These are phyloP conservation scores for Annulohypoxylon bovei DNA, from an alignment of 495 filamentous ascomycete genomes.

Conservation along the genomic window DNA sequence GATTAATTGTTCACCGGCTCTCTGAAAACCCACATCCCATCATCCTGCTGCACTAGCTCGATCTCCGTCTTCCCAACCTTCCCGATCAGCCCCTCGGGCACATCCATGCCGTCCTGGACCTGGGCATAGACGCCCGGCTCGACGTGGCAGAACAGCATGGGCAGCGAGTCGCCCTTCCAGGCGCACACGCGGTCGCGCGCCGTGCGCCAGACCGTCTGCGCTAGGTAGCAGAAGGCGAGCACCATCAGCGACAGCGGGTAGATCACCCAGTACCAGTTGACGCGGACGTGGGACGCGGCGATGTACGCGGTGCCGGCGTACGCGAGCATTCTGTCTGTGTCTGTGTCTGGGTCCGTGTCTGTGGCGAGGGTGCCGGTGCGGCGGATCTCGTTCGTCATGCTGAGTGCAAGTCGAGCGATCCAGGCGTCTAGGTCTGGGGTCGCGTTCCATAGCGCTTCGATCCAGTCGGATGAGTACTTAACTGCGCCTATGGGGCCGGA, in stretches of 20 bases:
- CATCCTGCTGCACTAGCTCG: constrained; percentile 44
- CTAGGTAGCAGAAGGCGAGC: constrained; percentile 48
- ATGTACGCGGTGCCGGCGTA: constrained; percentile 47
- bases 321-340: not conserved
- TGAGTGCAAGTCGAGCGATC: constrained; percentile 45
- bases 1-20: constrained; percentile 18
- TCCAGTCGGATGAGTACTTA: constrained; percentile 52
- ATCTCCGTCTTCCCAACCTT: constrained; percentile 45
- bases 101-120: constrained; percentile 48
- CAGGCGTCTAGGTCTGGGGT: constrained; percentile 40
- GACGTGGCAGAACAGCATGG: constrained; percentile 53
- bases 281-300: constrained; percentile 45
- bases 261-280: constrained; percentile 52
- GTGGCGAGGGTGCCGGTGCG: constrained; percentile 35
- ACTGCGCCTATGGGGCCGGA: constrained; percentile 35
- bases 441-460: constrained; percentile 51
- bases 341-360: not conserved
- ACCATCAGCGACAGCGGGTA: constrained; percentile 51
- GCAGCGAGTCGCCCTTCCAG: constrained; percentile 52
- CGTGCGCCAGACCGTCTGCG: constrained; percentile 47
- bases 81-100: constrained; percentile 47
- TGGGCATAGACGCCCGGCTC: constrained; percentile 47
- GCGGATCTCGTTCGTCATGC: constrained; percentile 50
- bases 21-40: constrained; percentile 51
- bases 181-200: constrained; percentile 48